Evolutionary conservation across 73 alveolate genomes (phyloP).

Genomic region (Breviolum minutum): DNA sequence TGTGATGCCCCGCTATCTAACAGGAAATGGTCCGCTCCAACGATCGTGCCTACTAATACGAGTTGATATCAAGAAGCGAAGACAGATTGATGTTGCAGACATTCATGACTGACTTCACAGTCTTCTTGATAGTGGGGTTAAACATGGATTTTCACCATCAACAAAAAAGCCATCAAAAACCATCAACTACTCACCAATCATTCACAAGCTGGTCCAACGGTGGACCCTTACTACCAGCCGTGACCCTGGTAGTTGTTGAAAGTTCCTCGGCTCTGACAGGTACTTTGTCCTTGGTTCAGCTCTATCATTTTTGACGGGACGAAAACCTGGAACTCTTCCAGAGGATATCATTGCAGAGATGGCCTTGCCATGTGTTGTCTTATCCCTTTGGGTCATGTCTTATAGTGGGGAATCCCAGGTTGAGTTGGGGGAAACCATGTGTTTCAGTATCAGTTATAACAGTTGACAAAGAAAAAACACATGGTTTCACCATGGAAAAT

Average conservation of each 20-base stretch:
- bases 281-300: constrained; percentile 63
- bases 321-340: constrained; percentile 49
- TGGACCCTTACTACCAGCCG: too few species aligned
- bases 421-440: background rate
- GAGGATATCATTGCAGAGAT: constrained; percentile 42
- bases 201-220: too few species aligned
- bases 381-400: constrained; percentile 42
- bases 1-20: too few species aligned
- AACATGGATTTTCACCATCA: too few species aligned
- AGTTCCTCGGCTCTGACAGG: background rate
- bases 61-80: too few species aligned
- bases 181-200: background rate
- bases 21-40: too few species aligned
- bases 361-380: constrained; percentile 11
- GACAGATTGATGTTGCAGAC: too few species aligned
- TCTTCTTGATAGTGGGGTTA: too few species aligned
- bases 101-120: too few species aligned
- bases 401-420: background rate
- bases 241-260: background rate
- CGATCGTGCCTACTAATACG: too few species aligned
- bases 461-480: background rate
- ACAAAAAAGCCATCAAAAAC: too few species aligned
- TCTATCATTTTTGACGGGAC: constrained; percentile 38
- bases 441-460: background rate
- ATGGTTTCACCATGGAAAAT: background rate